Evolutionary conservation across 768 basidiomycete genomes (phyloP), one percentile per base, ranked within the genome.

Genomic region (Leccinum subgranulosum): DNA sequence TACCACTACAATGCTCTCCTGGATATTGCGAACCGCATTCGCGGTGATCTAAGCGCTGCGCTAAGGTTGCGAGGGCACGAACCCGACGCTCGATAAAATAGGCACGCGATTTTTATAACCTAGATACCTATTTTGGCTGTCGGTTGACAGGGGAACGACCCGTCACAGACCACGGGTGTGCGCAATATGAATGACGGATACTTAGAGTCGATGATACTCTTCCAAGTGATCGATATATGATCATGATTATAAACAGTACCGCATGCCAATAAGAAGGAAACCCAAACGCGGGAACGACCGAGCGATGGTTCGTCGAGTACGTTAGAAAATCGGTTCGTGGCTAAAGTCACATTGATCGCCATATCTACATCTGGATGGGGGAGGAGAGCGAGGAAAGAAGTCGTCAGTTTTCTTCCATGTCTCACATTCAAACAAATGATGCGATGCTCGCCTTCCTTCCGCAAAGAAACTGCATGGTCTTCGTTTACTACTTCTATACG

Each of bases 381-480:
- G 48, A 25, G 28, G 28, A n/a, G n/a, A 28, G 27, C 28, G 29
- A 29, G 49, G 29, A 17, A 19, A 11, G 29, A 29, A 11, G 31
- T 49, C 53, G 75, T 81, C 68, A 81, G 78, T 61, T 69, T 69
- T 62, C 56, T 64, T 27, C 49, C 6, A 43, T 45, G 56, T 59
- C 61, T 61, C 67, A 60, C 68, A 61, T 67, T 54, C 50, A 57
- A 54, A 43, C 41, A 58, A 60, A 72, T 73, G 74, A 79, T 79
- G 47, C 70, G 72, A 80, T 83, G 87, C 90, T 92, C 85, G 88
- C 90, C 90, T 92, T 90, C 90, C 90, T 84, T 85, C 82, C 78
- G 84, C 83, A 83, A 85, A 92, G 80, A 92, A 92, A 82, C 80
- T 87, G 88, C 90, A 92, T 76, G 87, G 86, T 85, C 83, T 85